These are phyloP conservation scores for Phialophora expanda DNA, from an alignment of 2,329 filamentous ascomycete species.

Conservation along the genomic window DNA sequence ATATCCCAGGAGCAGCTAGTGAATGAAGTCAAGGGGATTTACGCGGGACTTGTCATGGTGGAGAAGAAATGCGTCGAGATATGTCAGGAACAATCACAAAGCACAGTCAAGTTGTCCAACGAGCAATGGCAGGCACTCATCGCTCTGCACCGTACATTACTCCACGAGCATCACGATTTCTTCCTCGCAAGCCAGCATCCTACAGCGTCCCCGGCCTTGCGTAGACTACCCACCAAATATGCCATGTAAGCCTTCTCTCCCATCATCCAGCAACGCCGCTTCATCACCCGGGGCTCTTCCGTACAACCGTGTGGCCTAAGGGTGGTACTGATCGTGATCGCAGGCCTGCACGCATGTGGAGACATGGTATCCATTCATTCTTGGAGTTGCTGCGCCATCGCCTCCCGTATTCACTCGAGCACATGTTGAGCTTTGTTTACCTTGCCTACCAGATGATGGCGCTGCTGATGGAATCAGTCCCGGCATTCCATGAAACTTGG, in stretches of 20 bases:
- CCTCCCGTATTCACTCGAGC: slow-evolving; percentile 77
- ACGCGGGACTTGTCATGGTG: slow-evolving; percentile 53
- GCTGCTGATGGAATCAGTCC: slow-evolving; percentile 81
- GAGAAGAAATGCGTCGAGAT: slow-evolving; percentile 88
- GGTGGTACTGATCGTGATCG: not conserved
- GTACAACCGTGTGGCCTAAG: not conserved
- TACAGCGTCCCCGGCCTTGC: slow-evolving; percentile 70
- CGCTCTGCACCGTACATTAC: slow-evolving; percentile 75
- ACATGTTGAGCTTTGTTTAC: slow-evolving; percentile 92
- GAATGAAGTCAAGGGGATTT: slow-evolving; percentile 75
- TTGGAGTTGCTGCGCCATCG: slow-evolving; percentile 76
- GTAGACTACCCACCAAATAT: slow-evolving; percentile 76
- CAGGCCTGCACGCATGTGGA: slow-evolving; percentile 86
- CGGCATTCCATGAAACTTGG: slow-evolving; percentile 85
- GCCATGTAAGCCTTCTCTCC: slow-evolving; percentile 62
- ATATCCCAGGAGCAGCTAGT: slow-evolving; percentile 80
- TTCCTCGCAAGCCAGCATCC: slow-evolving; percentile 88
- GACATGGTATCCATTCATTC: slow-evolving; percentile 86
- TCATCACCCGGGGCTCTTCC: not conserved
- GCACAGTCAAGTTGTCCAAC: slow-evolving; percentile 58
- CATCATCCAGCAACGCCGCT: not conserved
- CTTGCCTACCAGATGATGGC: slow-evolving; percentile 90
- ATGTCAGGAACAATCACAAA: slow-evolving; percentile 65
- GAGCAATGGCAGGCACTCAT: slow-evolving; percentile 87
- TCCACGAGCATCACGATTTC: slow-evolving; percentile 85